Conservation (phyloP, 139 green algal species). For the Ettlia oleoabundans region DNA sequence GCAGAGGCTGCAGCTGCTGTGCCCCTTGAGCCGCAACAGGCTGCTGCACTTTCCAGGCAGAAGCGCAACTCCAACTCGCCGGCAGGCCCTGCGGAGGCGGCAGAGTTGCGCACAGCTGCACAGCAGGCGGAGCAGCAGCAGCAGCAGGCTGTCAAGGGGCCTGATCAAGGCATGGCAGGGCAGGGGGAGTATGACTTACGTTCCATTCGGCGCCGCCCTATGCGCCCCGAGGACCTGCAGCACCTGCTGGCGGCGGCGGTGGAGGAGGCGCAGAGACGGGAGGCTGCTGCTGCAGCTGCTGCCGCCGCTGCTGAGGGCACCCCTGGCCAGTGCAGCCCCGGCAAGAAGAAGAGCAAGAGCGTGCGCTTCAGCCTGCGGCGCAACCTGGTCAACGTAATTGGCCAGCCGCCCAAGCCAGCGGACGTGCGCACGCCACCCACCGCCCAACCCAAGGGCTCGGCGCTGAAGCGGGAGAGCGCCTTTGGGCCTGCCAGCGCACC, state of each 20-base stretch:
- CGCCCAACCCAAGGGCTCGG: slow-evolving; percentile 67
- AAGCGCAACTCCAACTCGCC: neutral
- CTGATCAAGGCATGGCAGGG: neutral
- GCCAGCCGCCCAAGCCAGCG: slow-evolving; percentile 62
- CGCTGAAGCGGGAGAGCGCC: slow-evolving; percentile 40
- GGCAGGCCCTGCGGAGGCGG: too few species aligned
- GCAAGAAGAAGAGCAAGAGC: slow-evolving; percentile 52
- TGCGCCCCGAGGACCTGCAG: slow-evolving; percentile 3
- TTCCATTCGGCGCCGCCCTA: too few species aligned
- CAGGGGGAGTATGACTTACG: too few species aligned
- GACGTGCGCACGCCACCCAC: slow-evolving; percentile 79
- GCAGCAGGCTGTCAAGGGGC: too few species aligned
- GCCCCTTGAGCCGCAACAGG: neutral
- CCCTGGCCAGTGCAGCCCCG: neutral
- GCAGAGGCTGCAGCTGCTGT: neutral
- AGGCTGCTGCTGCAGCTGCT: slow-evolving; percentile 8
- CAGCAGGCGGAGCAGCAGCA: too few species aligned
- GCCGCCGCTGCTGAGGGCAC: neutral
- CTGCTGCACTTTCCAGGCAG: neutral
- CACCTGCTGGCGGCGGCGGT: slow-evolving; percentile 16
- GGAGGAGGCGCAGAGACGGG: slow-evolving; percentile 3
- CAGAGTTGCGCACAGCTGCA: too few species aligned
- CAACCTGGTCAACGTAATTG: slow-evolving; percentile 81
- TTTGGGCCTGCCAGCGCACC: slow-evolving; percentile 8
- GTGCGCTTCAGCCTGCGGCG: slow-evolving; percentile 78